Percentiles rank a stretch among this genome's conserved stretches.
These are phyloP conservation scores for Luvunga scandens DNA, from an alignment of 345 rosid species.

Conservation along the genomic window DNA sequence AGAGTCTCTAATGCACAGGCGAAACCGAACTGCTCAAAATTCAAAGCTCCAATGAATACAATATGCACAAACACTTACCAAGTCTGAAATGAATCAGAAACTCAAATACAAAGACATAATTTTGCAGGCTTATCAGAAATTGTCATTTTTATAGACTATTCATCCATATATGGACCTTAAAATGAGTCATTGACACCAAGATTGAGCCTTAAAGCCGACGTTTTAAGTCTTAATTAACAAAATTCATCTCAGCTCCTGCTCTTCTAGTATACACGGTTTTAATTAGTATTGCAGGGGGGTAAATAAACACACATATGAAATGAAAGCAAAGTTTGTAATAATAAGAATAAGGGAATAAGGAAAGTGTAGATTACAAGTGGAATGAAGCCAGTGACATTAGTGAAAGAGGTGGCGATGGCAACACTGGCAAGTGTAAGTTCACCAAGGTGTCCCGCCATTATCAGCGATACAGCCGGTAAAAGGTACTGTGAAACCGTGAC, in stretches of 20 bases:
- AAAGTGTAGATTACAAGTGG: constrained; percentile 4
- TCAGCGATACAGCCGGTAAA: constrained; percentile 19
- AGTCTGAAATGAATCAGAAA: not conserved
- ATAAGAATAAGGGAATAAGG: too few relatives aligned
- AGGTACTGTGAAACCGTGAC: constrained; percentile 17
- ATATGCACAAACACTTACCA: not conserved
- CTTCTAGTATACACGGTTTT: too few relatives aligned
- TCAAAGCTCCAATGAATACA: not conserved
- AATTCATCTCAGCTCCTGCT: too few relatives aligned
- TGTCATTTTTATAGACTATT: too few relatives aligned
- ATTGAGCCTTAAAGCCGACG: not conserved
- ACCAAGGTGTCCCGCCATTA: constrained; percentile 39
- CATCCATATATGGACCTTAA: too few relatives aligned
- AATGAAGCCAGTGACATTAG: constrained; percentile 28
- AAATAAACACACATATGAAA: too few relatives aligned
- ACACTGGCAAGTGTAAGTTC: constrained; percentile 25
- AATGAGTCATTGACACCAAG: not conserved
- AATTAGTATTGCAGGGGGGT: too few relatives aligned
- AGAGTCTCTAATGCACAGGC: constrained; percentile 60
- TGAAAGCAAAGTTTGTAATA: too few relatives aligned
- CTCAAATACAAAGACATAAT: not conserved
- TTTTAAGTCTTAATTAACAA: too few relatives aligned
- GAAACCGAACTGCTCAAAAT: constrained; percentile 40
- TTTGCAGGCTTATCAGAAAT: not conserved
- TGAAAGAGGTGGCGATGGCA: constrained; percentile 25